Conservation (phyloP, 306 rosid species). For the Gynostemma pentaphyllum region DNA sequence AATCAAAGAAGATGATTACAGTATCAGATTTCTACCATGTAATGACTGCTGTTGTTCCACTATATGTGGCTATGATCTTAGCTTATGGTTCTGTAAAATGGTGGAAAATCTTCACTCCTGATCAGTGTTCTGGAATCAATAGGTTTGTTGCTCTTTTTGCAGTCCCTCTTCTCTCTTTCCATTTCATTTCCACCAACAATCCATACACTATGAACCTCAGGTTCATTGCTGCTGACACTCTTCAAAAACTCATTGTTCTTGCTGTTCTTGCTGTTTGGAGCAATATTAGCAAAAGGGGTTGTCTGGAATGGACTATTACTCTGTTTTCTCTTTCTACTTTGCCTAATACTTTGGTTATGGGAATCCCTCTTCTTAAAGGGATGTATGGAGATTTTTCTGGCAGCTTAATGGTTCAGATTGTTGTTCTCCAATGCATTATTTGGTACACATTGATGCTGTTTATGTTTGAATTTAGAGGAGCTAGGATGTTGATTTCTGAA, state of each 20-base stretch:
- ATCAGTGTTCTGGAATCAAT: slow-evolving; percentile 89
- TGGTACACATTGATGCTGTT: slow-evolving; percentile 93
- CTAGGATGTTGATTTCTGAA: slow-evolving; percentile 64
- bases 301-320: slow-evolving; percentile 83
- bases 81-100: slow-evolving; percentile 92
- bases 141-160: slow-evolving; percentile 86
- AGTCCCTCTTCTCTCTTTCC: slow-evolving; percentile 80
- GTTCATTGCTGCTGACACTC: slow-evolving; percentile 79
- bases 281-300: slow-evolving; percentile 48
- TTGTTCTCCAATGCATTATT: slow-evolving; percentile 82
- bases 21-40: slow-evolving; percentile 74
- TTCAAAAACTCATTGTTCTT: slow-evolving; percentile 64
- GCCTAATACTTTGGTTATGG: slow-evolving; percentile 89
- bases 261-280: slow-evolving; percentile 47
- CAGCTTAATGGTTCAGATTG: slow-evolving; percentile 80
- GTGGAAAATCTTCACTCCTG: slow-evolving; percentile 92
- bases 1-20: slow-evolving; percentile 41
- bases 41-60: slow-evolving; percentile 90
- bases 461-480: slow-evolving; percentile 78
- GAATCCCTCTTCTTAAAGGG: slow-evolving; percentile 78
- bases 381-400: slow-evolving; percentile 85
- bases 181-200: slow-evolving; percentile 69
- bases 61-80: slow-evolving; percentile 79
- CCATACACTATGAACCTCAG: slow-evolving; percentile 73
- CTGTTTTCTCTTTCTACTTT: slow-evolving; percentile 76